Evolutionary conservation across 345 rosid species (phyloP), one percentile per base, ranked within the genome.

Genomic region (Eucalyptus urophylla): DNA sequence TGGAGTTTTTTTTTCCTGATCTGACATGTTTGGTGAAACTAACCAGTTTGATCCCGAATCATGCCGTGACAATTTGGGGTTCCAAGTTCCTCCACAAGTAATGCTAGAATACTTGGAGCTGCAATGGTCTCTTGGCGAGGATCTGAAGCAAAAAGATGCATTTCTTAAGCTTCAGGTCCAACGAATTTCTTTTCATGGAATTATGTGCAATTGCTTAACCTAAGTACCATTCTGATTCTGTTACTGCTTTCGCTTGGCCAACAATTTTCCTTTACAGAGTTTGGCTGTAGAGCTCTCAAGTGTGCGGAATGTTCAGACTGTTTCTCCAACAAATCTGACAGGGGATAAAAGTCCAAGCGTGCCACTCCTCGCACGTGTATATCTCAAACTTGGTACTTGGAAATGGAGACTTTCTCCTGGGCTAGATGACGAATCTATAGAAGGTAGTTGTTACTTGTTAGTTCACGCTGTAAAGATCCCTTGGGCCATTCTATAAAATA

Each of bases 101-200:
- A 95, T 97, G 95, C 94, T 96, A 81, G 97, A 95, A 86, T 98
- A 98, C 95, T 92, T 98, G 90, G 94, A 96, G 90, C 96, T 95
- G 87, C 99, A 96, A 86, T 98, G 99, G 99, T 97, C 99, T 76
- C 97, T 98, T 90, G 99, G 99, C 56, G 99, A 98, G 89, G 99
- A 97, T 91, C 95, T 91, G 87, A 97, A 97, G 94, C 94, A 98
- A 89, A 97, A 95, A 94, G 98, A 97, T 91, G 96, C 99, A 88
- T 97, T 98, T 95, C 88, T 93, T 91, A 92, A 95, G 92, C 94
- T 97, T 88, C 98, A 97, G 96, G 99, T 97, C 92, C 87, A 89
- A 53, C 86, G 62, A 86, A 88, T 60, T 86, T 47, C 27, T 56
- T 60, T 33, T 33, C 80, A 69, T 33, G 44, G 44, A 62, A 86